phyloP scores from a whole-genome alignment of 2,329 filamentous ascomycete species.

The Xylariaceae sp. region DNA sequence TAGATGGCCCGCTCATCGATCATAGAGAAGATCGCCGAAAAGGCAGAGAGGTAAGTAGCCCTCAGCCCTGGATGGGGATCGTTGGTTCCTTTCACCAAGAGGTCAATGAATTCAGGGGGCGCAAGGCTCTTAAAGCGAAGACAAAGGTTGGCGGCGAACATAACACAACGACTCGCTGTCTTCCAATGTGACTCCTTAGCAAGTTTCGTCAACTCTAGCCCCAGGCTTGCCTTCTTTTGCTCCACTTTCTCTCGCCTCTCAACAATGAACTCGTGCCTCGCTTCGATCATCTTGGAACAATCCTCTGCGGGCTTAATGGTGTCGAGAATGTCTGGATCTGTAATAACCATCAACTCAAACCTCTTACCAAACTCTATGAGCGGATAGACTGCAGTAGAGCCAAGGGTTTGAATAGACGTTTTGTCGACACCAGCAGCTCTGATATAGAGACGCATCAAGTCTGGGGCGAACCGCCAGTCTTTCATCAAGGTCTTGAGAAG shows the following conservation, averaged over 20 bases:
- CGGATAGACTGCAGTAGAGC: slow-evolving; percentile 75
- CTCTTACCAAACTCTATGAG: slow-evolving; percentile 90
- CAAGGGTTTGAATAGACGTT: slow-evolving; percentile 87
- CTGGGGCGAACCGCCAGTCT: slow-evolving; percentile 93
- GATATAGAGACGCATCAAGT: slow-evolving; percentile 87
- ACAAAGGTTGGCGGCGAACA: slow-evolving; percentile 87
- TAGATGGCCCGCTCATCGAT: slow-evolving; percentile 85
- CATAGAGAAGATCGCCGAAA: slow-evolving; percentile 75
- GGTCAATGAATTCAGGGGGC: slow-evolving; percentile 75
- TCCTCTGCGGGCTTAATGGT: slow-evolving; percentile 68
- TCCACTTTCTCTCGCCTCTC: slow-evolving; percentile 77
- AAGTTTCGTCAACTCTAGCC: slow-evolving; percentile 75
- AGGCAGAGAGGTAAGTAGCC: slow-evolving; percentile 74
- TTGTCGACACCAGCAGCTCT: slow-evolving; percentile 88
- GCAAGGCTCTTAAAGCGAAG: slow-evolving; percentile 89
- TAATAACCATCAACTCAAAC: slow-evolving; percentile 79
- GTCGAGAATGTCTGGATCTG: slow-evolving; percentile 69
- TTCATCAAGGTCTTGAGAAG: slow-evolving; percentile 82
- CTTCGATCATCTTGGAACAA: slow-evolving; percentile 58
- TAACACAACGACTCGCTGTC: slow-evolving; percentile 82
- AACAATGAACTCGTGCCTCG: slow-evolving; percentile 71
- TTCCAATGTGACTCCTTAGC: slow-evolving; percentile 91
- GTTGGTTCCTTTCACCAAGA: slow-evolving; percentile 79
- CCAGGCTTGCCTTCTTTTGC: slow-evolving; percentile 74
- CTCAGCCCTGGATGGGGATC: slow-evolving; percentile 87